A percentile compares a stretch with the other conserved stretches of the same genome.
phyloP scores from a whole-genome alignment of 768 basidiomycete genomes.

The Exidia glandulosa region DNA sequence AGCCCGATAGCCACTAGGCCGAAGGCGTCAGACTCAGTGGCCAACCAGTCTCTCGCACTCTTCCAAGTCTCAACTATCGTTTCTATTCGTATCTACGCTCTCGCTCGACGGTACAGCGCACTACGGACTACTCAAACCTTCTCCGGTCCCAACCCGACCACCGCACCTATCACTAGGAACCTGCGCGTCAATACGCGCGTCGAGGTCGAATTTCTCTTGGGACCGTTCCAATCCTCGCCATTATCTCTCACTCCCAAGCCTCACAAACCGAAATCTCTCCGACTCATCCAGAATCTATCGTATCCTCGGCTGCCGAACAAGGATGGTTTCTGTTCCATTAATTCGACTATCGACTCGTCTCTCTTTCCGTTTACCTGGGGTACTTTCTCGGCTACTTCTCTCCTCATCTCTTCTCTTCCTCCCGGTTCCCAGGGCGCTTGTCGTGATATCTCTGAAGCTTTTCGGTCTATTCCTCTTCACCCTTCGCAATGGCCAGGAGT shows the following conservation, averaged over 20 bases:
- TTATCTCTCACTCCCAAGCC: constrained; percentile 27
- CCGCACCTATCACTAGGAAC: no score
- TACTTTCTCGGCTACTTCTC: constrained; percentile 24
- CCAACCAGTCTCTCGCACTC: no score
- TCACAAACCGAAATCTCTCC: constrained; percentile 20
- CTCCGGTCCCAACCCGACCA: no score
- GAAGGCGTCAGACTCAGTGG: no score
- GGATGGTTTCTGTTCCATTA: constrained; percentile 15
- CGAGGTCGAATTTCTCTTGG: constrained; percentile 19
- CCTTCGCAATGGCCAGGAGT: constrained; percentile 26
- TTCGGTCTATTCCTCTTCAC: constrained; percentile 21
- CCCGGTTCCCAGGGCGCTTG: constrained; percentile 25
- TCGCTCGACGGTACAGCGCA: no score
- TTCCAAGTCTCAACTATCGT: no score
- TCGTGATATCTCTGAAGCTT: constrained; percentile 29
- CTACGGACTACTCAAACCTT: no score
- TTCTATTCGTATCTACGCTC: no score
- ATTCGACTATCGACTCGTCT: constrained; percentile 21
- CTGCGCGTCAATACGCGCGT: no score
- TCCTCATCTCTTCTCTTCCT: constrained; percentile 23
- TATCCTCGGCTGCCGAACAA: constrained; percentile 9
- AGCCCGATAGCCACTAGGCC: no score
- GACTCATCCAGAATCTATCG: constrained; percentile 28
- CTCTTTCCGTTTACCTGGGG: constrained; percentile 34
- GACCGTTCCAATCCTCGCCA: constrained; percentile 31